Base-by-base conservation (phyloP, 2,329 filamentous ascomycete genomes). In the Herpomyces periplanetae region DNA sequence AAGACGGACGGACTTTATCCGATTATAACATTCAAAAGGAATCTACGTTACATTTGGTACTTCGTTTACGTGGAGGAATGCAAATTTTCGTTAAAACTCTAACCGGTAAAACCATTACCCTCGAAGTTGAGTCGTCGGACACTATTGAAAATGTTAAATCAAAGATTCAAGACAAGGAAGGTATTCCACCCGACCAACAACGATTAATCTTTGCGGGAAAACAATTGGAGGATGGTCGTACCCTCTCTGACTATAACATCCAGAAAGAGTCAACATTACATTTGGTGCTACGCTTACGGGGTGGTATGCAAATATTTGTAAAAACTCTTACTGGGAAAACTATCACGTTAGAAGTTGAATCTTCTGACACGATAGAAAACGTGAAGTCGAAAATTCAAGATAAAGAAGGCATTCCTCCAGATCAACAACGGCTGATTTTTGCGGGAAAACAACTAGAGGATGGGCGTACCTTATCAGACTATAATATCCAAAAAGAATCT, bases 21-120 rank as follows among this genome's bases (percentile, higher is more conserved):
- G 71, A 85, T 39, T 87, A 87, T 54, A 85, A 85, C 45, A 87
- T 87, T 20, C 71, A 87, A 43, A 85, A 85, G 48, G 68, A 85
- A 37, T 64, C 54, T 0, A 84, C 66, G 2, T 58, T 84, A 2
- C 68, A 80, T 34, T 45, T 80, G 19, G 68, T 80, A 24, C 62
- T 84, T 19, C 65, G 68, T 39, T 64, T 80, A 3, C 66, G 66
- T 42, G 66, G 68, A 47, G 68, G 68, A 39, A 53, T 51, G 46
- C 47, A 51, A 25, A 51, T 49, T 19, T 48, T 49, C 27, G 44
- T 49, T 15, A 51, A 51, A 39, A 51, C 43, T 3, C 40, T 56
- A 13, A 55, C 50, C 5, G 73, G 73, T 25, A 88, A 88, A 49
- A 88, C 73, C 1, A 87, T 88, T 30, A 88, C 73, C 0, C 43